Percentiles rank a stretch among this genome's conserved stretches.
Evolutionary conservation across 495 filamentous ascomycete species (phyloP).

Genomic region (Astrothelium subdiscretum): DNA sequence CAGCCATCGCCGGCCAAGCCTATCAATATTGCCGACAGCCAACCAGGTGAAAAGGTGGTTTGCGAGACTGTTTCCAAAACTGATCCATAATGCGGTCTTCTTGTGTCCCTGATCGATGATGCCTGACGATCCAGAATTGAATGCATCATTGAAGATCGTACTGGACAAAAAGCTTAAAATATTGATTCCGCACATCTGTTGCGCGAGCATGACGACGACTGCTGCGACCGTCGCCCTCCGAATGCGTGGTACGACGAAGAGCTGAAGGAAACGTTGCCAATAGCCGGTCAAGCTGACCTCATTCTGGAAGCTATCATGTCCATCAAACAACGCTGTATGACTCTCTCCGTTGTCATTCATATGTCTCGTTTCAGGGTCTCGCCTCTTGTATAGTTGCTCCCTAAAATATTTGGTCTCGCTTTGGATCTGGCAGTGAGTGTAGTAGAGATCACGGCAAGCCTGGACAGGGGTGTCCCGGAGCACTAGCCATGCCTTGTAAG

Average conservation of each 20-base stretch:
- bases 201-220: slow-evolving; percentile 55
- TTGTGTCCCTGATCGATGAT: background rate
- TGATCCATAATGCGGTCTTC: slow-evolving; percentile 7
- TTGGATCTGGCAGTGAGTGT: slow-evolving; percentile 15
- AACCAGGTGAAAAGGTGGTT: slow-evolving; percentile 16
- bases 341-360: background rate
- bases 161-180: slow-evolving; percentile 10
- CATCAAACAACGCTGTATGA: slow-evolving; percentile 32
- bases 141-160: slow-evolving; percentile 8
- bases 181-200: slow-evolving; percentile 67
- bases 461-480: slow-evolving; percentile 12
- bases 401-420: slow-evolving; percentile 17
- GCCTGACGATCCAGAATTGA: background rate
- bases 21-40: slow-evolving; percentile 13
- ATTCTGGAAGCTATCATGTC: slow-evolving; percentile 29
- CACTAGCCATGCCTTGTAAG: slow-evolving; percentile 13
- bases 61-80: slow-evolving; percentile 11
- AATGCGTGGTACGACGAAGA: slow-evolving; percentile 56
- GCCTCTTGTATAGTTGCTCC: background rate
- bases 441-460: slow-evolving; percentile 18
- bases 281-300: slow-evolving; percentile 31
- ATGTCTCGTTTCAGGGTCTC: background rate
- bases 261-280: slow-evolving; percentile 48
- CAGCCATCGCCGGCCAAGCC: slow-evolving; percentile 16
- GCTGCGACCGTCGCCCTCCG: slow-evolving; percentile 57